Evolutionary conservation across 192 early-diverging fungal genomes (phyloP).

Genomic region (Gigaspora rosea): DNA sequence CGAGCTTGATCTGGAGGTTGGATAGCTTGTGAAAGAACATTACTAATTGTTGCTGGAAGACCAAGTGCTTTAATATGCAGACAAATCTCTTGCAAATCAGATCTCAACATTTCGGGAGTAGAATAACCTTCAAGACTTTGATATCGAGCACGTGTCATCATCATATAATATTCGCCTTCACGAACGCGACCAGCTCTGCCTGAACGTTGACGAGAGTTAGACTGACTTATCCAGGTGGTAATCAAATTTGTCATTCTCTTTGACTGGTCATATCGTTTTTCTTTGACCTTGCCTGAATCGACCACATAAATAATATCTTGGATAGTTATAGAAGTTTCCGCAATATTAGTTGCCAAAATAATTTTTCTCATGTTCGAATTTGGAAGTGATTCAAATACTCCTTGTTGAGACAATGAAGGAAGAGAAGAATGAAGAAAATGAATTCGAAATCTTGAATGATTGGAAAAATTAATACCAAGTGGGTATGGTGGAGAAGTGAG

Average conservation of each 20-base stretch:
- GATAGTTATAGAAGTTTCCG: conserved; percentile 77
- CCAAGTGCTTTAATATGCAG: conserved; percentile 53
- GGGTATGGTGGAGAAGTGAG: conserved; percentile 46
- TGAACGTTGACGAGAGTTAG: conserved; percentile 57
- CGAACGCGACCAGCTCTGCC: conserved; percentile 65
- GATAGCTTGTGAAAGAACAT: conserved; percentile 46
- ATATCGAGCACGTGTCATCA: conserved; percentile 51
- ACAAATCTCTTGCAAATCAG: conserved; percentile 54
- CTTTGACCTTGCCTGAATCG: conserved; percentile 70
- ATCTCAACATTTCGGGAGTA: conserved; percentile 57
- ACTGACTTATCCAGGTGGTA: conserved; percentile 55
- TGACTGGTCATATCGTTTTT: conserved; percentile 50
- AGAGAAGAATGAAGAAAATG: conserved; percentile 65
- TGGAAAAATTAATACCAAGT: conserved; percentile 48
- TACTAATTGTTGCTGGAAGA: conserved; percentile 37
- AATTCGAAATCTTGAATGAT: conserved; percentile 49
- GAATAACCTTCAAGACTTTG: conserved; percentile 52
- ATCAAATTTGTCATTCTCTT: conserved; percentile 46
- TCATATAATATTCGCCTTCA: conserved; percentile 53
- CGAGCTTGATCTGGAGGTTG: conserved; percentile 47
- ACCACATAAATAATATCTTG: conserved; percentile 72
- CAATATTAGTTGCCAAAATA: conserved; percentile 72
- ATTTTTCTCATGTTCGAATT: conserved; percentile 59
- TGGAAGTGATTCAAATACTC: conserved; percentile 57
- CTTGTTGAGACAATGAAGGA: conserved; percentile 59